phyloP scores from a whole-genome alignment of 2,329 filamentous ascomycete species.

The Colletotrichum theobromicola region DNA sequence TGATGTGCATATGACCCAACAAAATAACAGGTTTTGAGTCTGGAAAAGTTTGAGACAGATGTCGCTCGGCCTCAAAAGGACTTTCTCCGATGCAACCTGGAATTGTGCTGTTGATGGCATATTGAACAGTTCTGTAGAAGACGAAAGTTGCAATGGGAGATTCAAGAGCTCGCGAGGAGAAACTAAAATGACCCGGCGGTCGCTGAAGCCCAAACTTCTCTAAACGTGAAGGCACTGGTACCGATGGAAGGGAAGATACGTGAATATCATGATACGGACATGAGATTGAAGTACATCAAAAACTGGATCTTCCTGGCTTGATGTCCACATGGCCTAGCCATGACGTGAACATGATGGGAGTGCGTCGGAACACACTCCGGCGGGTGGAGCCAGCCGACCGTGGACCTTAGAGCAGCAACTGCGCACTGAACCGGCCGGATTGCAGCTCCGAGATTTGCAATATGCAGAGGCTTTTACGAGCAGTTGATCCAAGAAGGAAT shows the following conservation, averaged over 20 bases:
- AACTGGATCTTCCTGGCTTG: background rate
- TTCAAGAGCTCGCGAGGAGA: background rate
- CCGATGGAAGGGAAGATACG: background rate
- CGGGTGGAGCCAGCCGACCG: background rate
- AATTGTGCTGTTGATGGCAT: background rate
- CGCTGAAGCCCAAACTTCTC: background rate
- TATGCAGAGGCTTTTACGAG: background rate
- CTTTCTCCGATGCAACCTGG: background rate
- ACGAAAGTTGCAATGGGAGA: background rate
- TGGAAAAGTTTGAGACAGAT: too few relatives aligned
- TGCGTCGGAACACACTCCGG: background rate
- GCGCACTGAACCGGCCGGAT: background rate
- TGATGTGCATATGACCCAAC: background rate
- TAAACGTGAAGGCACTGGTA: background rate
- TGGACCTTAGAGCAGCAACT: background rate
- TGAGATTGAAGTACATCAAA: background rate
- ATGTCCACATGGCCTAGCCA: background rate
- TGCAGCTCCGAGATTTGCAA: background rate
- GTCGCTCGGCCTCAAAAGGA: background rate
- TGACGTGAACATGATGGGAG: background rate
- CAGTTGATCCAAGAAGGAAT: background rate
- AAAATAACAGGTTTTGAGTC: background rate
- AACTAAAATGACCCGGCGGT: background rate
- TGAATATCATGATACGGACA: background rate
- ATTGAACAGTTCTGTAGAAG: accelerated